A percentile compares a stretch with the other conserved stretches of the same genome.
Conservation (phyloP, 148 eudicot species). For the Dysphania ambrosioides region DNA sequence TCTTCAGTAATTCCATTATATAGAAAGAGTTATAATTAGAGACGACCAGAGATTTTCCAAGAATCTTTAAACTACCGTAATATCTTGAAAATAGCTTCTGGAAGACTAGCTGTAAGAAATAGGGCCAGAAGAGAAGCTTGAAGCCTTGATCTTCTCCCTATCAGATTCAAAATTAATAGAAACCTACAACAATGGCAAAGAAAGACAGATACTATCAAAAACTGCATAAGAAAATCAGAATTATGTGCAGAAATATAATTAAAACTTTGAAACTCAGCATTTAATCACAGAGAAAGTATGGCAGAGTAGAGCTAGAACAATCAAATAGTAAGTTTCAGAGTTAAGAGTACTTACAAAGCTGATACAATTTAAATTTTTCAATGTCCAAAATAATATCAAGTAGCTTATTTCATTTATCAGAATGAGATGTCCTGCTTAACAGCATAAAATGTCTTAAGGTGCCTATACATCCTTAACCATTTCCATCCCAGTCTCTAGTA, state of each 20-base stretch:
- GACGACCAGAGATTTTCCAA: slow-evolving; percentile 18
- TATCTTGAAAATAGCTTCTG: slow-evolving; percentile 39
- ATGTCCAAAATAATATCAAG: not conserved
- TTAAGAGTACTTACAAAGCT: not conserved
- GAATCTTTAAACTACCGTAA: slow-evolving; percentile 31
- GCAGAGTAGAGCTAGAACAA: not conserved
- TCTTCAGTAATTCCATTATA: slow-evolving; percentile 13
- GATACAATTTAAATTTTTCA: not conserved
- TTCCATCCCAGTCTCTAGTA: too few relatives aligned
- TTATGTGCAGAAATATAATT: not conserved
- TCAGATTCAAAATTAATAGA: slow-evolving; percentile 34
- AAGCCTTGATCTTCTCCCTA: slow-evolving; percentile 38
- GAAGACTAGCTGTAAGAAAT: slow-evolving; percentile 33
- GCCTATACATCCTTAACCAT: not conserved
- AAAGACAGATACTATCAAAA: not conserved
- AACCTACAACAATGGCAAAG: slow-evolving; percentile 25
- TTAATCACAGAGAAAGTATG: not conserved
- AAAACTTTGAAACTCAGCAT: not conserved
- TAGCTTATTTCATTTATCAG: not conserved
- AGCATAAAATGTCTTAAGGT: not conserved
- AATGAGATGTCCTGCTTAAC: not conserved
- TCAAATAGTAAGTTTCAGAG: not conserved
- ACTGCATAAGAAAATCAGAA: not conserved
- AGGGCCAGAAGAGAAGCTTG: slow-evolving; percentile 41
- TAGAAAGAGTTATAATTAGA: not conserved